Base-by-base conservation (phyloP, 2,329 filamentous ascomycete species). In the Acephala macrosclerotiorum region DNA sequence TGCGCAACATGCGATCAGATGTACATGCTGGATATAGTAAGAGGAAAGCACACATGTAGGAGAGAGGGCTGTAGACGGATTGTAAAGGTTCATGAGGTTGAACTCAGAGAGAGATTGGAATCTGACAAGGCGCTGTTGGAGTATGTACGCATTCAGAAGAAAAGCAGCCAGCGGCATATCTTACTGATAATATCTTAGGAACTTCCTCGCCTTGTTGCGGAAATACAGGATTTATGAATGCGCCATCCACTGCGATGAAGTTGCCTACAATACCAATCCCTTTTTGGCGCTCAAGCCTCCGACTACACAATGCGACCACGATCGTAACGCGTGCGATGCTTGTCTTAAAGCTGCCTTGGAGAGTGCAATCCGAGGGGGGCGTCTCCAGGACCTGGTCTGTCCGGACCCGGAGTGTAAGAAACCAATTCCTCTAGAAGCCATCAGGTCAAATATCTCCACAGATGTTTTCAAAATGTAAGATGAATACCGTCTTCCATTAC, bases 1-100 rank as follows among this genome's bases (percentile, higher is more conserved):
- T 66, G 64, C 53, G 55, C 55, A 49, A 29, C 14, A 7, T 66
- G 64, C 26, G 60, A 66, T 29, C 64, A 63, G n/a, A 63, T n/a
- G 9, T 66, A 56, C 22, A 29, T 66, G 49, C 49, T 66, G 16
- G 55, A 66, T 40, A 25, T 66, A 5, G 22, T 66, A 7, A 66
- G 42, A 49, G 60, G 64, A 8, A 63, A 60, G 29, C 56, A 63
- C 20, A 36, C 11, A n/a, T 66, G 64, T 16, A 56, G 45, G n/a
- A 57, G 33, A 33, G 55, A 63, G 20, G 60, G 47, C 6, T 66
- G 64, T 26, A 35, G 64, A 22, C 35, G 64, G 35, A 45, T n/a
- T 20, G 35, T 62, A 16, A 61, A 55, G 22, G 20, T 66, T n/a
- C 29, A 47, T 36, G 40, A 53, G 11, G 29, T 7, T 35, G 40